These are phyloP conservation scores for Dothideomycetes sp. DNA, from an alignment of 2,329 filamentous ascomycete genomes.

Conservation along the genomic window DNA sequence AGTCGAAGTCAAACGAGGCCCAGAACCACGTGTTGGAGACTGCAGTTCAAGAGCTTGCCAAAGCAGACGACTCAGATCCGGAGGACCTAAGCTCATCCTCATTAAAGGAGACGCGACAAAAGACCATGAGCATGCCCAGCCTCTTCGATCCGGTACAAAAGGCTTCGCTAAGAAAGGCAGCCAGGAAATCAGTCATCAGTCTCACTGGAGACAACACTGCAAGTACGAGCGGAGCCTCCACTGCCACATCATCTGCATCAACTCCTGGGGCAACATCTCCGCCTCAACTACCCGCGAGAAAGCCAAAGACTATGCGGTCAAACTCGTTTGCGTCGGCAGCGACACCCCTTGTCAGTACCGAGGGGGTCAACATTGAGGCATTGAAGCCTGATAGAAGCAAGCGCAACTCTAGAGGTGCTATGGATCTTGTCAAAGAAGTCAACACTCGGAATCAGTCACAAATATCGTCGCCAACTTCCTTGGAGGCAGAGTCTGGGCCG, in stretches of 20 bases:
- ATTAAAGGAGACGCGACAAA: conserved; percentile 7
- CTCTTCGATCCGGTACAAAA: conserved; percentile 8
- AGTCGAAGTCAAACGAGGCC: conserved; percentile 2
- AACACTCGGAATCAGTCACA: conserved; percentile 5
- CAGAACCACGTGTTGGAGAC: conserved; percentile 1
- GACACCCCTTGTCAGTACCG: conserved; percentile 55
- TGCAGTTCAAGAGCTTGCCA: conserved; percentile 2
- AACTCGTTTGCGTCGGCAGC: conserved; percentile 52
- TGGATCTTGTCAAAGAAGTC: conserved; percentile 23
- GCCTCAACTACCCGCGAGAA: conserved; percentile 22
- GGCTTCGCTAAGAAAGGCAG: conserved; percentile 9
- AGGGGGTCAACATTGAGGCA: conserved; percentile 53
- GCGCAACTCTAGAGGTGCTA: conserved; percentile 48
- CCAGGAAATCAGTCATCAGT: conserved; percentile 12
- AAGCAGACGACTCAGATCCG: conserved; percentile 2
- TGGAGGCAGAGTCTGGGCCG: not conserved
- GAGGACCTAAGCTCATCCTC: conserved; percentile 5
- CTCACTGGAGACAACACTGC: conserved; percentile 17
- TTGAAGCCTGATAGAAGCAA: conserved; percentile 27
- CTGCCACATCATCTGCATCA: not conserved
- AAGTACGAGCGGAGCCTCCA: conserved; percentile 9
- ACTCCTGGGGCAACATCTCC: conserved; percentile 5
- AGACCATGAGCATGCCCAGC: conserved; percentile 15
- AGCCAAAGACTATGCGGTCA: conserved; percentile 48
- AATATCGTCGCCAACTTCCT: conserved; percentile 1